phyloP scores from a whole-genome alignment of 805 yeast genomes.

The Yarrowia sp. region DNA sequence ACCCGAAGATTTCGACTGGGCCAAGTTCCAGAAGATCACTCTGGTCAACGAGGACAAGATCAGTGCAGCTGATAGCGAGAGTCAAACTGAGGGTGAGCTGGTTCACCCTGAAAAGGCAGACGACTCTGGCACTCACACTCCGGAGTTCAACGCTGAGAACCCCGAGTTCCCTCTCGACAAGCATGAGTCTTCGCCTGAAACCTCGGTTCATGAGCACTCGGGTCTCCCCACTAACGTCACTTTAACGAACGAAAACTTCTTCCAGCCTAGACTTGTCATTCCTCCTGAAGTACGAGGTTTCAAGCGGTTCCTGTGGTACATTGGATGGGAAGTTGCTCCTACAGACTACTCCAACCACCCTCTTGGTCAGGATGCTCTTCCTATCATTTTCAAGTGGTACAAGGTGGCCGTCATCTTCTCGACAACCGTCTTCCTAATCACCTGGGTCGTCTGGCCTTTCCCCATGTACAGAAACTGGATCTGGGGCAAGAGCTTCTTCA shows the following conservation, averaged over 20 bases:
- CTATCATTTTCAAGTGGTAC: conserved; percentile 40
- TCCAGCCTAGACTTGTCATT: conserved; percentile 24
- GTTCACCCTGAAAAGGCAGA: neutral
- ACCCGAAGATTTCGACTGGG: conserved; percentile 55
- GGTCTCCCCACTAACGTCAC: neutral
- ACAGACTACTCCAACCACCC: conserved; percentile 39
- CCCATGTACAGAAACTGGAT: conserved; percentile 77
- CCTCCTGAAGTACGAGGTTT: conserved; percentile 19
- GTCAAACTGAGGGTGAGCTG: neutral
- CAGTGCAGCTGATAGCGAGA: conserved; percentile 1
- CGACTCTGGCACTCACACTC: neutral
- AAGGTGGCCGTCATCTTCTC: conserved; percentile 35
- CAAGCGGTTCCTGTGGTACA: conserved; percentile 27
- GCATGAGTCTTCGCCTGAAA: conserved; percentile 17
- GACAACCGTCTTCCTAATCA: conserved; percentile 55
- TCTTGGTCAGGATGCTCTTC: conserved; percentile 38
- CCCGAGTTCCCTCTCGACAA: conserved; percentile 1
- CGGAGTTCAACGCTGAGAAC: neutral
- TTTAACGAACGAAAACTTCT: conserved; percentile 8
- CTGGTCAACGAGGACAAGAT: conserved; percentile 16
- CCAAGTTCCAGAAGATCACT: conserved; percentile 29
- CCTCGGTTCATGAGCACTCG: conserved; percentile 11
- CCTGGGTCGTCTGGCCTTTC: conserved; percentile 80
- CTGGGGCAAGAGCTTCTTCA: conserved; percentile 71
- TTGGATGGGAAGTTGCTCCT: conserved; percentile 30